phyloP scores from a whole-genome alignment of 2,329 filamentous ascomycete species.

The Fusarium mangiferae region DNA sequence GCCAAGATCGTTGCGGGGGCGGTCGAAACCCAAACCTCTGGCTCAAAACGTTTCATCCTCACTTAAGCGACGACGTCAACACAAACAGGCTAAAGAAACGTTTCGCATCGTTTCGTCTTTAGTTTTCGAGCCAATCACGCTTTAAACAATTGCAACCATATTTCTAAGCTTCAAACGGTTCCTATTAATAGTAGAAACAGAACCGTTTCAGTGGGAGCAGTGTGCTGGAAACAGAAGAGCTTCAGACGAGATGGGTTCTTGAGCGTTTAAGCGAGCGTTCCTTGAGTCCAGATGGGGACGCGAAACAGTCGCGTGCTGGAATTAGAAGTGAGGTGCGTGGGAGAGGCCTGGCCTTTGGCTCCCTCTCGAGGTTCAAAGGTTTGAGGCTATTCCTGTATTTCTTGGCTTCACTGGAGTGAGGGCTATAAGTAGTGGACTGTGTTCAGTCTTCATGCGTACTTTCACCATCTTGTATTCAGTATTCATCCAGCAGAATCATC shows the following conservation, averaged over 20 bases:
- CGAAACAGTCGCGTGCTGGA: background rate
- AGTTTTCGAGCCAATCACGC: background rate
- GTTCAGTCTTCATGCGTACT: fast-evolving
- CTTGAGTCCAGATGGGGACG: background rate
- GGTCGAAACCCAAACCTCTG: background rate
- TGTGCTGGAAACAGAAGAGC: background rate
- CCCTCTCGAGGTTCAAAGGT: fast-evolving
- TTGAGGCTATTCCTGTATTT: background rate
- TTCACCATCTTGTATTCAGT: background rate
- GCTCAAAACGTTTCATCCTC: background rate
- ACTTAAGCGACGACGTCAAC: background rate
- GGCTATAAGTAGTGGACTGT: fast-evolving
- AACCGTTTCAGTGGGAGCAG: background rate
- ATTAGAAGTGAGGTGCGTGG: background rate
- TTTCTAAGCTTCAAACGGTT: background rate
- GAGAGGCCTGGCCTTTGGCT: fast-evolving
- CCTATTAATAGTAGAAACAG: conserved; percentile 10
- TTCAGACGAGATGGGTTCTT: background rate
- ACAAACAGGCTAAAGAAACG: background rate
- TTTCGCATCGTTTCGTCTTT: background rate
- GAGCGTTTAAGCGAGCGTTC: background rate
- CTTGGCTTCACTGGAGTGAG: background rate
- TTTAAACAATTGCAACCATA: background rate
- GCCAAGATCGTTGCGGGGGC: background rate
- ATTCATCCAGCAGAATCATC: fast-evolving